Base-by-base conservation (phyloP, 2,329 filamentous ascomycete species). In the Rhytidhysteron rufulum region DNA sequence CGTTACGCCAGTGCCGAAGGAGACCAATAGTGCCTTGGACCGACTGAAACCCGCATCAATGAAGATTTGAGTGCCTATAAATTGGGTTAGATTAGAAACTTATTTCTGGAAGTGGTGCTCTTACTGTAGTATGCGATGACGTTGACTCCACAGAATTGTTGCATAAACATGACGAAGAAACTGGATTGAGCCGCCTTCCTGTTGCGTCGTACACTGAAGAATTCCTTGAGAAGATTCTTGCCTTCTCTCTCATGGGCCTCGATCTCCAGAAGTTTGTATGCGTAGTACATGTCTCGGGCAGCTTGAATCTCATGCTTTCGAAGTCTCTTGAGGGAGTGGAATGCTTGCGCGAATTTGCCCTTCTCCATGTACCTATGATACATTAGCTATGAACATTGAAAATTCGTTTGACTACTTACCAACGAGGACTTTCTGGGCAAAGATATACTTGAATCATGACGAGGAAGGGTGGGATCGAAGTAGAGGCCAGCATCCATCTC, bases 311-410 rank as follows among this genome's bases (percentile, higher is more conserved):
- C 59, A 0, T 60, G 60, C 16, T 59, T 55, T 1, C 70, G 65
- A n/a, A n/a, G n/a, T n/a, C n/a, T n/a, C n/a, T n/a, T n/a, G n/a
- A n/a, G n/a, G n/a, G n/a, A n/a, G n/a, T 50, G 37, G 50, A 67
- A 73, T 3, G 69, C 70, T 30, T 69, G 65, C 10, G 61, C 45
- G 33, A 68, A 57, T n/a, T 65, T 62, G 34, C 58, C 50, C 34
- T 70, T 64, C 46, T 68, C 56, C 33, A 74, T 71, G 15, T 68
- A n/a, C n/a, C n/a, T n/a, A n/a, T n/a, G n/a, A n/a, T n/a, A n/a
- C n/a, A n/a, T n/a, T n/a, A n/a, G n/a, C n/a, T n/a, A n/a, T n/a
- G n/a, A n/a, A n/a, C n/a, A n/a, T n/a, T n/a, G n/a, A n/a, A n/a
- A n/a, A n/a, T n/a, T n/a, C n/a, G n/a, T n/a, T n/a, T n/a, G n/a